A percentile compares a stretch with the other conserved stretches of the same genome.
These are phyloP conservation scores for Yamadazyma jaroonii DNA, from an alignment of 1,139 yeast species.

Conservation along the genomic window DNA sequence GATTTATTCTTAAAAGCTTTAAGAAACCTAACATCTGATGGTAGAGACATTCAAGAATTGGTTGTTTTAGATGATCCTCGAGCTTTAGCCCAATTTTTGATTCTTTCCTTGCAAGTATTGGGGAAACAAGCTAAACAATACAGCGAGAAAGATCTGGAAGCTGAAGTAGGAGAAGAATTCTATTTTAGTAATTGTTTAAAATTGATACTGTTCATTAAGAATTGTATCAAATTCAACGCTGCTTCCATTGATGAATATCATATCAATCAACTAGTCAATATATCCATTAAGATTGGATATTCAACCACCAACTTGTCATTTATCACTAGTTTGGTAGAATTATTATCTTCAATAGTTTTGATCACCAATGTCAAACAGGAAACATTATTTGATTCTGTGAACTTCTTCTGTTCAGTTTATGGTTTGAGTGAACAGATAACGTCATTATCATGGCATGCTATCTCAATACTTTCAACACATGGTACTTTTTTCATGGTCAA, in stretches of 20 bases:
- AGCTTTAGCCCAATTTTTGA: conserved; percentile 35
- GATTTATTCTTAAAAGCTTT: conserved; percentile 55
- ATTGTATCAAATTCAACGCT: conserved; percentile 50
- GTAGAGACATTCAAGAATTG: conserved; percentile 58
- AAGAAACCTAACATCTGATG: conserved; percentile 53
- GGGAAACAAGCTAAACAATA: conserved; percentile 12
- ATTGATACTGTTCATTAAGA: conserved; percentile 37
- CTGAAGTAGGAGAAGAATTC: conserved; percentile 11
- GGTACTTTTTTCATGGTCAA: conserved; percentile 20
- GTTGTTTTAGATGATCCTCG: conserved; percentile 43
- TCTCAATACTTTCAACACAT: conserved; percentile 21
- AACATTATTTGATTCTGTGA: conserved; percentile 35
- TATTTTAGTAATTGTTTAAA: conserved; percentile 15
- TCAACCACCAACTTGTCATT: conserved; percentile 41
- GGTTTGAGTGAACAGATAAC: conserved; percentile 37
- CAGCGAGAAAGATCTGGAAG: conserved; percentile 5
- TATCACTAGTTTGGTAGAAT: conserved; percentile 38
- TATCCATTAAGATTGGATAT: conserved; percentile 38
- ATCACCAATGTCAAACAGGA: conserved; percentile 49
- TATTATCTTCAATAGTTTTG: conserved; percentile 45
- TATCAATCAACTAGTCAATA: conserved; percentile 30
- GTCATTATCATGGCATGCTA: conserved; percentile 36
- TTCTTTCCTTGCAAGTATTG: conserved; percentile 14
- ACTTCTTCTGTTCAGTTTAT: conserved; percentile 40
- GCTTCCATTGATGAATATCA: conserved; percentile 41